phyloP scores from a whole-genome alignment of 306 rosid genomes.

The Geum urbanum region DNA sequence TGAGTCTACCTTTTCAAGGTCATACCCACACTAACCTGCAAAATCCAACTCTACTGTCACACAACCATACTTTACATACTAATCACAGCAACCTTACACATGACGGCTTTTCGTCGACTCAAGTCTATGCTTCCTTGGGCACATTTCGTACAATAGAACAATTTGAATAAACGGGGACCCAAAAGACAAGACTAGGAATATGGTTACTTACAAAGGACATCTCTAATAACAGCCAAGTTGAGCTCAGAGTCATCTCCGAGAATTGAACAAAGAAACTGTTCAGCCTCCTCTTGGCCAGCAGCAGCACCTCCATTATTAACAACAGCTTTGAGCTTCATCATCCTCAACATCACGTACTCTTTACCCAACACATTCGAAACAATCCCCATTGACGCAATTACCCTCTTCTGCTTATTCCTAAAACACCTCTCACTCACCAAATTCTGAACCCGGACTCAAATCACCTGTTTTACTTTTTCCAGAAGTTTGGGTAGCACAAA shows the following conservation, averaged over 20 bases:
- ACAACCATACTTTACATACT: slow-evolving; percentile 6
- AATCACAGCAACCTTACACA: background rate
- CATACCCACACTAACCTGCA: slow-evolving; percentile 90
- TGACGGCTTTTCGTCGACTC: background rate
- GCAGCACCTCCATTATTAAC: slow-evolving; percentile 26
- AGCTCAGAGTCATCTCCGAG: slow-evolving; percentile 69
- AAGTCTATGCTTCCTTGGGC: background rate
- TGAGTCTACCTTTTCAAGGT: slow-evolving; percentile 84
- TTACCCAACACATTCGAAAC: slow-evolving; percentile 79
- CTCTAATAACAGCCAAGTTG: slow-evolving; percentile 68
- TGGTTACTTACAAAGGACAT: slow-evolving; percentile 68
- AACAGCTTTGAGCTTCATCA: slow-evolving; percentile 35
- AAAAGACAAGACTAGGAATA: background rate
- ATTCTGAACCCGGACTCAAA: slow-evolving; percentile 37
- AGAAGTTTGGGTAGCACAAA: too few species aligned
- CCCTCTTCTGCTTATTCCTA: slow-evolving; percentile 59
- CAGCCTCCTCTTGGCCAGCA: slow-evolving; percentile 38
- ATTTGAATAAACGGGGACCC: background rate
- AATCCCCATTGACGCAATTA: slow-evolving; percentile 71
- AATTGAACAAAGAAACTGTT: slow-evolving; percentile 79
- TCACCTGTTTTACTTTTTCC: too few species aligned
- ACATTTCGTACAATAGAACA: background rate
- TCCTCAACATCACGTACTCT: slow-evolving; percentile 46
- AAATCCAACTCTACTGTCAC: slow-evolving; percentile 41
- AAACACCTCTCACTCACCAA: slow-evolving; percentile 30